Evolutionary conservation across 805 yeast species (phyloP), one percentile per base, ranked within the genome.

Genomic region (Hanseniaspora jakobsenii): DNA sequence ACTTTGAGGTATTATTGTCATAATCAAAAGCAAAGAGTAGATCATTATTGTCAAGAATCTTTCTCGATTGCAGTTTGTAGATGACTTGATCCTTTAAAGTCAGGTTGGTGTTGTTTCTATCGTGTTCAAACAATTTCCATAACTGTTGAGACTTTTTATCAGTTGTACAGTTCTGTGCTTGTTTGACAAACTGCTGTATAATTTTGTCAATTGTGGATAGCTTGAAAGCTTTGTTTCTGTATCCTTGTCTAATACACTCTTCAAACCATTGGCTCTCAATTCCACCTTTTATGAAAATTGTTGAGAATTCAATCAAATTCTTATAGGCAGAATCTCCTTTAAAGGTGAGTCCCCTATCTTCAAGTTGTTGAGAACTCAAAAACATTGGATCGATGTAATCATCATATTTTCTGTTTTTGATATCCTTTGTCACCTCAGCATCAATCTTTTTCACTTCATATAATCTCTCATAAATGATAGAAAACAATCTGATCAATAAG

Each of bases 251-350:
- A 48, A 91, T 64, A 14, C 94, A 74, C 62, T 91, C 98, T 65
- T 91, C 99, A 60, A 82, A 93, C 81, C 86, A 78, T 61, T 81
- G 91, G 50, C 84, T 94, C 56, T 91, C 99, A 38, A 91, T 64
- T 29, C 85, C 91, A 23, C 94, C 94, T 52, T 84, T 91, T 51
- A 91, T 80, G 41, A 85, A 67, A 51, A 76, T 73, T 51, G 76
- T 84, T 48, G 93, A 75, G 46, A 91, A 68, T 2, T 66, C 68
- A 48, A 91, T 66, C n/a, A 85, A 72, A 61, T 89, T 95, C 28
- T 69, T 65, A 60, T 91, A 91, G 29, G 84, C 77, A 55, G 78
- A 75, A 21, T 69, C 70, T 14, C 82, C 84, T 28, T 66, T 67
- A 53, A 87, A 79, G 50, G 73, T 73, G 43, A 86, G 71, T 2